Evolutionary conservation across 108 stramenopile species (phyloP), one percentile per base, ranked within the genome.

Genomic region (Fragilaria radians): DNA sequence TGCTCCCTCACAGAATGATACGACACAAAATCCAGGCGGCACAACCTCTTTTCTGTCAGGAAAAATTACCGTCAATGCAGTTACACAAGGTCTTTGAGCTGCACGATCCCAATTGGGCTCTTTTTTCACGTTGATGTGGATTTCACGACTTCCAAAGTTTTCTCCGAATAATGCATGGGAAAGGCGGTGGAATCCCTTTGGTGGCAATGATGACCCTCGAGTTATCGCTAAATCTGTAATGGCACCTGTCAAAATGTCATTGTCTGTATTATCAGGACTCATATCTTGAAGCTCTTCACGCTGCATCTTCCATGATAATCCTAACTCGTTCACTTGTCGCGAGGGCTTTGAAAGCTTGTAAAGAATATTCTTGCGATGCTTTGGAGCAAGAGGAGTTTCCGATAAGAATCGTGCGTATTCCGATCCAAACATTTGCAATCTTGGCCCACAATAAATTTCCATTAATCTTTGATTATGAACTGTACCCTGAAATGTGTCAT

Each of bases 81-180:
- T 89, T 1, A 93, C 88, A 58, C 88, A 89, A 17, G 91, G 91
- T 30, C 91, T 63, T 52, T 93, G 91, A 22, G 86, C 88, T 23
- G 91, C 91, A 54, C 85, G 53, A 68, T 93, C 88, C 91, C 91
- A 93, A 59, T 79, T 86, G 2, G 74, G 72, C 68, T 93, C 91
- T 52, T 93, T 93, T 50, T 89, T 89, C 5, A 89, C 79, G 55
- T 86, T 80, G 11, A 93, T 53, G 59, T 73, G 81, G 1, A 76
- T 57, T 0, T 72, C 61, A 23, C 54, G 32, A 29, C 34, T n/a
- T 21, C 26, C 30, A 22, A 32, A 32, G 26, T 70, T 49, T 26
- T 23, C 11, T 2, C 74, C 77, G 11, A 50, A 42, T 19, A 51
- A 57, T 21, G 57, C 70, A 51, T 85, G 83, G 0, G 79, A 77